Evolutionary conservation across 108 stramenopile genomes (phyloP).

Genomic region (Mediolabrus comicus): DNA sequence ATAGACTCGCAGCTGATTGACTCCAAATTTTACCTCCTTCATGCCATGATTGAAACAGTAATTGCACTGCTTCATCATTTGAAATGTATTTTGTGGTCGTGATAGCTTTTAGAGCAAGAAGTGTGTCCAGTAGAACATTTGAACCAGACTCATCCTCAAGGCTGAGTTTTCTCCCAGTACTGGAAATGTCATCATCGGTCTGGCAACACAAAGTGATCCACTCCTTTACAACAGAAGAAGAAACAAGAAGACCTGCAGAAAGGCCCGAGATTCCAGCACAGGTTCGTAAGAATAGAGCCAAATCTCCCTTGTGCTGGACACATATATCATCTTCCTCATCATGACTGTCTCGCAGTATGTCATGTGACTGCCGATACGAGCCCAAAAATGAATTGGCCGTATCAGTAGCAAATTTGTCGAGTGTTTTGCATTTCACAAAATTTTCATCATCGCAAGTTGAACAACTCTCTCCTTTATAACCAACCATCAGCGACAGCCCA

Average conservation of each 20-base stretch:
- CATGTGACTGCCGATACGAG: constrained; percentile 27
- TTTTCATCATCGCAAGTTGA: constrained; percentile 6
- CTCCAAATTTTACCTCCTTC: constrained; percentile 58
- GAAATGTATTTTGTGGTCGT: not conserved
- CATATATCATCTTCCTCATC: constrained; percentile 6
- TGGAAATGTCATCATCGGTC: not conserved
- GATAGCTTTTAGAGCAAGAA: constrained; percentile 30
- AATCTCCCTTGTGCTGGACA: constrained; percentile 16
- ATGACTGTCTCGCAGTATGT: constrained; percentile 7
- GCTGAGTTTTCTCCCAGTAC: constrained; percentile 1
- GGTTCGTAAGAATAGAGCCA: constrained; percentile 43
- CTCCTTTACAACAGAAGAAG: constrained; percentile 36
- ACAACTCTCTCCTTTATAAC: not conserved
- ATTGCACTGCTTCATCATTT: constrained; percentile 14
- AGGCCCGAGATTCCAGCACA: constrained; percentile 48
- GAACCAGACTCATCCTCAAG: constrained; percentile 38
- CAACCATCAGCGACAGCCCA: constrained; percentile 36
- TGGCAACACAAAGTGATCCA: constrained; percentile 51
- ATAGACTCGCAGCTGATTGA: constrained; percentile 16
- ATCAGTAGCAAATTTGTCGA: constrained; percentile 60
- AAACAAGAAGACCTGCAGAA: constrained; percentile 25
- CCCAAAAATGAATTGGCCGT: constrained; percentile 14
- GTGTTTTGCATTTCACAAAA: constrained; percentile 36
- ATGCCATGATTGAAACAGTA: constrained; percentile 53
- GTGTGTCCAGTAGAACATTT: constrained; percentile 51